A percentile compares a stretch with the other conserved stretches of the same genome.
phyloP scores from a whole-genome alignment of 768 basidiomycete genomes.

The Strobilomyces dryophilus region DNA sequence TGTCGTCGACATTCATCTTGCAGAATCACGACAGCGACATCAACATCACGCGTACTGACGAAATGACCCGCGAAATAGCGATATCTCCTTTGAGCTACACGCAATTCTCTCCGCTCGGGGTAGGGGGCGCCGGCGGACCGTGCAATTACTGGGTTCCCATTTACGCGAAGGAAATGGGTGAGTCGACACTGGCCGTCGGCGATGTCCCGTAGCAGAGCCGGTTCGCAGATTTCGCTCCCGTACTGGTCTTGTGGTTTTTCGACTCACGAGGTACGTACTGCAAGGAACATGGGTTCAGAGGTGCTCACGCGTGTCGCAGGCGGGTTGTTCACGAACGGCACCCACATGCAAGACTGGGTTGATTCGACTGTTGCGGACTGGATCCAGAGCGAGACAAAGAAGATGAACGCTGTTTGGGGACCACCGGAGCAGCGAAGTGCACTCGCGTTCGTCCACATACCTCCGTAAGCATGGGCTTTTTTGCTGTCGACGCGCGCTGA shows the following conservation, averaged over 20 bases:
- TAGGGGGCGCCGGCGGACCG: slow-evolving; percentile 61
- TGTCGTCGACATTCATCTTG: not conserved
- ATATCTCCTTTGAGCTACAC: slow-evolving; percentile 61
- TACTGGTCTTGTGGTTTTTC: slow-evolving; percentile 68
- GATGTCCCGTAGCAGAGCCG: not conserved
- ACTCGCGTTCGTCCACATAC: slow-evolving; percentile 73
- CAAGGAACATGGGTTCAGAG: not conserved
- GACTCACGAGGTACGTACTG: slow-evolving; percentile 56
- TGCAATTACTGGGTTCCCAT: slow-evolving; percentile 81
- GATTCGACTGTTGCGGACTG: slow-evolving; percentile 58
- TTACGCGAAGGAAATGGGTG: slow-evolving; percentile 36
- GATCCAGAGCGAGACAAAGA: slow-evolving; percentile 49
- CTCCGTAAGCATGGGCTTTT: slow-evolving; percentile 44
- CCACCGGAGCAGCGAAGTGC: slow-evolving; percentile 48
- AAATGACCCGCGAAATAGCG: slow-evolving; percentile 57
- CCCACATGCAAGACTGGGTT: slow-evolving; percentile 61
- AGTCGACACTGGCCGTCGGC: not conserved
- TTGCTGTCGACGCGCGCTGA: not conserved
- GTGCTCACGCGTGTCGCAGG: slow-evolving; percentile 31
- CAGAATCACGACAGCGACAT: slow-evolving; percentile 73
- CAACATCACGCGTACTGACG: slow-evolving; percentile 68
- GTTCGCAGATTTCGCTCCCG: slow-evolving; percentile 39
- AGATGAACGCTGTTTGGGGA: slow-evolving; percentile 60
- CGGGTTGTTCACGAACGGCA: slow-evolving; percentile 45
- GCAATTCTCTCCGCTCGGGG: slow-evolving; percentile 50